Conservation (phyloP, 805 yeast species). For the Saturnispora saitoi region DNA sequence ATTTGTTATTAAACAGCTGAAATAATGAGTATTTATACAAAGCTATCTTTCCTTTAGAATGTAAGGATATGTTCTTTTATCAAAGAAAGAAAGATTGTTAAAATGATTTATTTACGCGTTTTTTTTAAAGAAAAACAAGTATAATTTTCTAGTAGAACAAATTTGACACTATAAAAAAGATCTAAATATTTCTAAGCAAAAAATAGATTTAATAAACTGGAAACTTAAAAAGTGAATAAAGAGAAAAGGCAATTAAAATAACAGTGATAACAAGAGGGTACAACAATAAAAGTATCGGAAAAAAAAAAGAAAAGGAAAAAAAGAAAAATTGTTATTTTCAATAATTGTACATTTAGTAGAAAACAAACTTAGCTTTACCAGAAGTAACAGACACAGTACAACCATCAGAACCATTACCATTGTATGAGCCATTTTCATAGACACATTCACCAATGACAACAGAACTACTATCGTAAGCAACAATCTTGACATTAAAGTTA, state of each 20-base stretch:
- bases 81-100: too few relatives aligned
- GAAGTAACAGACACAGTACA: constrained; percentile 53
- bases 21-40: too few relatives aligned
- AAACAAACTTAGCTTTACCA: constrained; percentile 30
- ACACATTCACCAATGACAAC: constrained; percentile 35
- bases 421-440: constrained; percentile 35
- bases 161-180: not conserved
- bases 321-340: not conserved
- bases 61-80: too few relatives aligned
- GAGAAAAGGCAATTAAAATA: not conserved
- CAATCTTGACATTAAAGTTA: constrained; percentile 43
- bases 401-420: constrained; percentile 61
- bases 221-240: not conserved
- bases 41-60: too few relatives aligned
- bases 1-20: too few relatives aligned
- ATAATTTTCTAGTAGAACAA: not conserved
- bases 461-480: constrained; percentile 29
- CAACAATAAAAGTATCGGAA: not conserved
- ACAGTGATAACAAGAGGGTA: not conserved
- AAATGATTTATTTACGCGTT: too few relatives aligned
- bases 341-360: constrained; percentile 16
- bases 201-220: not conserved
- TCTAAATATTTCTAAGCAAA: not conserved
- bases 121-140: not conserved
- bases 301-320: not conserved